Conservation (phyloP, 2,329 filamentous ascomycete genomes). For the Fusarium hainanense region DNA sequence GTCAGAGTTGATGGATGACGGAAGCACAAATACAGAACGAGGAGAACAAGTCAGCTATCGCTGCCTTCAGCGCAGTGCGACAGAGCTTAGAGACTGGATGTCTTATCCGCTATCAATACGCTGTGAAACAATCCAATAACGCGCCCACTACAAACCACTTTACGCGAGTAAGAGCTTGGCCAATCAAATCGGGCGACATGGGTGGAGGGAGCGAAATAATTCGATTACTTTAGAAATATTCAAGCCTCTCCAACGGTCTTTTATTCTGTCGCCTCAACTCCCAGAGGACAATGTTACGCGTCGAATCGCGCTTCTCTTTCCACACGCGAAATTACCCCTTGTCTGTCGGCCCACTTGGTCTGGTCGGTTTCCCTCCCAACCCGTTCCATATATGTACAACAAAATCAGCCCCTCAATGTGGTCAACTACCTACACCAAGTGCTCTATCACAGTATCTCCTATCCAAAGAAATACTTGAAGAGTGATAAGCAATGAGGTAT, state of each 20-base stretch:
- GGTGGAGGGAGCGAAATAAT: neutral
- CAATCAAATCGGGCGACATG: constrained; percentile 42
- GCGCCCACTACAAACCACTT: constrained; percentile 47
- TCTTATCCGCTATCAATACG: neutral
- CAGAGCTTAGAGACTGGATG: neutral
- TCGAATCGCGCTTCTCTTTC: constrained; percentile 42
- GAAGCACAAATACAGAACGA: constrained; percentile 13
- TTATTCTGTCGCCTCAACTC: neutral
- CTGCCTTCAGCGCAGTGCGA: neutral
- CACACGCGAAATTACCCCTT: constrained; percentile 44
- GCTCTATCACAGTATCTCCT: constrained; percentile 18
- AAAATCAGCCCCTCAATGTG: constrained; percentile 40
- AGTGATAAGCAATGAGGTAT: constrained; percentile 29
- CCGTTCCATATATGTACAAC: constrained; percentile 2
- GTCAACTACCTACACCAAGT: neutral
- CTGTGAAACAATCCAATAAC: constrained; percentile 41
- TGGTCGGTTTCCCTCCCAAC: constrained; percentile 39
- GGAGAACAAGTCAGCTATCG: constrained; percentile 16
- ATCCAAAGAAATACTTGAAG: constrained; percentile 6
- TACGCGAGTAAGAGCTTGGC: constrained; percentile 51
- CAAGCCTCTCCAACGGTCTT: neutral
- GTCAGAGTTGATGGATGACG: constrained; percentile 20
- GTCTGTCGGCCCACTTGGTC: constrained; percentile 32
- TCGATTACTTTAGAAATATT: accelerated
- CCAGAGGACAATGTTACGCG: constrained; percentile 54